Base-by-base conservation (phyloP, 1,284 basidiomycete genomes). In the Chondrostereum purpureum region DNA sequence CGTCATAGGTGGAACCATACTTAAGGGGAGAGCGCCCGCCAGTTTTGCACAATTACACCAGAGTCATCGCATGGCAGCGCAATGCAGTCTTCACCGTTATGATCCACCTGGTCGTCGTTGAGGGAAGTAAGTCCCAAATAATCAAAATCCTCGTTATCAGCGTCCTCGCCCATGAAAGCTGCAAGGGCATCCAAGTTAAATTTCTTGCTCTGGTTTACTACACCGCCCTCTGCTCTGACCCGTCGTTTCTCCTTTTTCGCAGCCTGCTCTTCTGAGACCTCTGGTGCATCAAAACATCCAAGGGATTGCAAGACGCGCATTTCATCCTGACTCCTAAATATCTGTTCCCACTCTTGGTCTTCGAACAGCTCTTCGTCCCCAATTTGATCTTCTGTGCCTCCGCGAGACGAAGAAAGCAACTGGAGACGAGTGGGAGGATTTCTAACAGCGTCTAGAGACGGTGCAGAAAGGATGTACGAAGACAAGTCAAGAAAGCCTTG, bases 371-470 rank as follows among this genome's bases (percentile, higher is more conserved):
- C 78, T 3, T 75, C 72, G 50, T 81, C 78, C 3, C 44, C 44
- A 21, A 80, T 70, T 5, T 58, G 58, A 18, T 58, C 58, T 24
- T 67, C 68, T 3, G 55, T 57, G 3, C 75, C 77, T 42, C 80
- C 77, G 35, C 80, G 74, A 31, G 67, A 63, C 8, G 68, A 61
- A 0, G 67, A 60, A 20, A 88, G 69, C 14, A 79, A 60, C 54
- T 86, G 79, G 12, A 87, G 68, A 27, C 84, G 80, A 2, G 79
- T 78, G 2, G 78, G 83, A 18, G 67, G 57, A 5, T 48, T 44
- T 48, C 18, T 50, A 13, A 54, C 59, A 34, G 53, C 56, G 17
- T 63, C 52, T 4, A 58, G 47, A 3, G 60, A 56, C 1, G 78
- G 66, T 17, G 72, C 69, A 4, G 75, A 71, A 10, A 85, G 69